Conservation (phyloP, 345 rosid genomes). For the Limnanthes douglasii region DNA sequence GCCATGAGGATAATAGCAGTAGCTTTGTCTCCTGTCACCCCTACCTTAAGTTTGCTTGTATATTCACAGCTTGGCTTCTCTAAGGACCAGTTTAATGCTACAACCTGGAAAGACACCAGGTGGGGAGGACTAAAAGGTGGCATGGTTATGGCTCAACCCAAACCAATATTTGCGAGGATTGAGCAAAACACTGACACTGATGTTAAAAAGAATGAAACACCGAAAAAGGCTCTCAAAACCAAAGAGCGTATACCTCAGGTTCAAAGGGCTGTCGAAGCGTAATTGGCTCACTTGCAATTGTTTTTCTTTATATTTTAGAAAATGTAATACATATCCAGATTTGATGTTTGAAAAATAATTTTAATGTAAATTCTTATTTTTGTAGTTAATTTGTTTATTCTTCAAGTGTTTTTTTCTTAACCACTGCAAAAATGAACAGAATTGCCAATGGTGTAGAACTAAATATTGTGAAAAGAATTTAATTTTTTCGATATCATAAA, state of each 20-base stretch:
- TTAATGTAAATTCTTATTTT: too few relatives aligned
- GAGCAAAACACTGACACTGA: slow-evolving; percentile 37
- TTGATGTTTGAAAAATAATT: too few relatives aligned
- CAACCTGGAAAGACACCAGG: slow-evolving; percentile 55
- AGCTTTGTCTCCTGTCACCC: slow-evolving; percentile 62
- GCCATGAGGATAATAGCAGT: slow-evolving; percentile 74
- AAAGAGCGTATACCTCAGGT: slow-evolving; percentile 23
- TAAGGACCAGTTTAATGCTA: slow-evolving; percentile 27
- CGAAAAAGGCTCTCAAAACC: slow-evolving; percentile 23
- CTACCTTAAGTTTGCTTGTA: slow-evolving; percentile 53
- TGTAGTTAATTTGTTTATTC: too few relatives aligned
- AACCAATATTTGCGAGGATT: slow-evolving; percentile 71
- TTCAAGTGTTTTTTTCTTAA: too few relatives aligned
- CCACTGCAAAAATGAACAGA: too few relatives aligned
- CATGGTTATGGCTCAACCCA: slow-evolving; percentile 75
- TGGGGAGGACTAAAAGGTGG: slow-evolving; percentile 91
- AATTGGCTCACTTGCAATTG: too few relatives aligned
- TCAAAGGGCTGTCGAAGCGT: slow-evolving; percentile 34
- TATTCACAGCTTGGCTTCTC: slow-evolving; percentile 82
- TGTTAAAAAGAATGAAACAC: slow-evolving; percentile 13
- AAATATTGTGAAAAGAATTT: too few relatives aligned
- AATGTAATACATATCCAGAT: too few relatives aligned
- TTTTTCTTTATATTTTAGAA: too few relatives aligned
- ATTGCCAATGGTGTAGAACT: too few relatives aligned
- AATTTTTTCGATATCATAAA: too few relatives aligned